phyloP scores from a whole-genome alignment of 306 rosid genomes.

The Castanea sativa region DNA sequence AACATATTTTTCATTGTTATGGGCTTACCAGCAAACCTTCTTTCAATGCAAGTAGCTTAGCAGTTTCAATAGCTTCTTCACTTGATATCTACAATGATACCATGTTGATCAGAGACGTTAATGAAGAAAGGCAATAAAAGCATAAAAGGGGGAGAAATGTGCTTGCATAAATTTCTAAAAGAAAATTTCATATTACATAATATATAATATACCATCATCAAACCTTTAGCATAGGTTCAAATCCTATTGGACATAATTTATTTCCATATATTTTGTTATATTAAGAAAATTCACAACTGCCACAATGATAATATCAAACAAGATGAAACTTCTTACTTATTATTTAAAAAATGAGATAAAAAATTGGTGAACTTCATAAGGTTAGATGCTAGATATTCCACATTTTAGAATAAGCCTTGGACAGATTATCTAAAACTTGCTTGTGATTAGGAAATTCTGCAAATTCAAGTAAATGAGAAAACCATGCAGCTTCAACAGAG shows the following conservation, averaged over 20 bases:
- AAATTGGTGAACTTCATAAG: not conserved
- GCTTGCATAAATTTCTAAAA: not conserved
- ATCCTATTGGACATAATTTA: too few relatives aligned
- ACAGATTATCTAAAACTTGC: not conserved
- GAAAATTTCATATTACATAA: not conserved
- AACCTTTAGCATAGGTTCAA: too few relatives aligned
- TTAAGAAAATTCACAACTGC: not conserved
- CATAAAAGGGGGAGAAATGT: not conserved
- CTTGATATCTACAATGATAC: constrained; percentile 66
- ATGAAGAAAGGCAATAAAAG: not conserved
- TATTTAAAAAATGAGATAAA: not conserved
- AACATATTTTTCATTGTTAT: constrained; percentile 16
- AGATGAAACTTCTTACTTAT: too few relatives aligned
- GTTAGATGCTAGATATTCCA: not conserved
- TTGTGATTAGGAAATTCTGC: not conserved
- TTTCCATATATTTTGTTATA: too few relatives aligned
- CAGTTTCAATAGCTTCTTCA: constrained; percentile 86
- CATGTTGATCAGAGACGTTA: not conserved
- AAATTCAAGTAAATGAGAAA: not conserved
- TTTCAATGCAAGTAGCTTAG: constrained; percentile 77
- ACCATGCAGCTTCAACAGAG: not conserved
- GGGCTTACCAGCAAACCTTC: constrained; percentile 78
- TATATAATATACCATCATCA: not conserved
- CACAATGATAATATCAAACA: not conserved
- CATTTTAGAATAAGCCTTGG: not conserved